Conservation (phyloP, 352 stramenopile genomes). For the Globisporangium nunn region DNA sequence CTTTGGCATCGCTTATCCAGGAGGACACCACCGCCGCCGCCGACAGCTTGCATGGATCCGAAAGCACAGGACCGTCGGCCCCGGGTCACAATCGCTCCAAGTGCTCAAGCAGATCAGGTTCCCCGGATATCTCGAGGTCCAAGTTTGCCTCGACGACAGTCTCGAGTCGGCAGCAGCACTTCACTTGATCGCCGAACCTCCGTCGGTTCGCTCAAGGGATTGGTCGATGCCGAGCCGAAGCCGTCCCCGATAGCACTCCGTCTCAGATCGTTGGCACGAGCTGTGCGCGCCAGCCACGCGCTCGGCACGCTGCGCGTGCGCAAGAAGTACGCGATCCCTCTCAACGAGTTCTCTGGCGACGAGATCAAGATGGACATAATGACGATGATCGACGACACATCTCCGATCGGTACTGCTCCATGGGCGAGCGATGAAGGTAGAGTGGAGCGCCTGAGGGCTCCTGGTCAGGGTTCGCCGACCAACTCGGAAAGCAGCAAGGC, state of each 20-base stretch:
- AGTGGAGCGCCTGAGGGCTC: neutral
- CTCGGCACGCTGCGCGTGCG: slow-evolving; percentile 25
- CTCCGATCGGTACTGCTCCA: slow-evolving; percentile 2
- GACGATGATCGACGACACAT: slow-evolving; percentile 24
- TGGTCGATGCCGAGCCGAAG: slow-evolving; percentile 14
- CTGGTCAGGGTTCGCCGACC: neutral
- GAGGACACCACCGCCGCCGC: no score
- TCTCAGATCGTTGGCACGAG: slow-evolving; percentile 38
- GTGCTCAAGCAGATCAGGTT: neutral
- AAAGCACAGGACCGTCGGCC: slow-evolving; percentile 2
- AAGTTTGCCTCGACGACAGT: slow-evolving; percentile 10
- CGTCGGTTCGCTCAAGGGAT: slow-evolving; percentile 8
- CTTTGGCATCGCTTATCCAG: no score
- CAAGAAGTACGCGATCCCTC: slow-evolving; percentile 34
- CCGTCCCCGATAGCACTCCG: slow-evolving; percentile 35
- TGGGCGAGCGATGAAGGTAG: slow-evolving; percentile 5
- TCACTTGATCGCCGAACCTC: slow-evolving; percentile 10
- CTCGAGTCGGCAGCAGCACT: slow-evolving; percentile 1
- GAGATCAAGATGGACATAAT: slow-evolving; percentile 34
- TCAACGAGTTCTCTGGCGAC: slow-evolving; percentile 27
- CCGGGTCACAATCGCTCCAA: slow-evolving; percentile 12
- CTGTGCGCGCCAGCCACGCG: slow-evolving; percentile 43
- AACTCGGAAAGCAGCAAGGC: neutral
- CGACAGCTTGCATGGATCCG: slow-evolving; percentile 4
- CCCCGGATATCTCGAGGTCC: slow-evolving; percentile 3